Conservation (phyloP, 2,329 filamentous ascomycete species). For the Neodidymelliopsis sp. region DNA sequence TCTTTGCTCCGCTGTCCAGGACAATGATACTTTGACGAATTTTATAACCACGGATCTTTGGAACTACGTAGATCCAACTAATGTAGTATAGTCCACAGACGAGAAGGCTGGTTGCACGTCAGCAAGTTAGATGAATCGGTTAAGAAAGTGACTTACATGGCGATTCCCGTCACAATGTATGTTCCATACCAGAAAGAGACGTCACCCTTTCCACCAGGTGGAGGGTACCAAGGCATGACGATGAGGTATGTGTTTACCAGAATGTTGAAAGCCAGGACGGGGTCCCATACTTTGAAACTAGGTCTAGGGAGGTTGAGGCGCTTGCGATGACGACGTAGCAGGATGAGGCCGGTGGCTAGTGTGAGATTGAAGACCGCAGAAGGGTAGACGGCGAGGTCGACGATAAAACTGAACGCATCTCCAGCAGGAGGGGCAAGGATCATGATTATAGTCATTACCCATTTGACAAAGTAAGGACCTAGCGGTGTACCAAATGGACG, state of each 20-base stretch:
- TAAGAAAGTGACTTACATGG: conserved; percentile 60
- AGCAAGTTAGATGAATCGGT: neutral
- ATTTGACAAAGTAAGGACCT: conserved; percentile 66
- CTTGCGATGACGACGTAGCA: conserved; percentile 64
- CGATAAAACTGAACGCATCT: conserved; percentile 69
- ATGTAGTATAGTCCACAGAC: conserved; percentile 66
- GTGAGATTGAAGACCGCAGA: conserved; percentile 64
- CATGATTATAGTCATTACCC: conserved; percentile 65
- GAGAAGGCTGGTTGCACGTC: conserved; percentile 52
- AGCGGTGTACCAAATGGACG: conserved; percentile 68
- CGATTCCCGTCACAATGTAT: conserved; percentile 69
- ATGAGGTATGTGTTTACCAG: conserved; percentile 67
- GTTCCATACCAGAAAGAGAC: conserved; percentile 78
- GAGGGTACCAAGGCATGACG: conserved; percentile 75
- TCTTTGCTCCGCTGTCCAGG: conserved; percentile 58
- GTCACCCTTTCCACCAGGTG: conserved; percentile 67
- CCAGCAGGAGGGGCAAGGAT: conserved; percentile 67
- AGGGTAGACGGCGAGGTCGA: conserved; percentile 67
- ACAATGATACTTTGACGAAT: conserved; percentile 64
- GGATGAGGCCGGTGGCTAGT: conserved; percentile 64
- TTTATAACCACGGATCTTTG: conserved; percentile 60
- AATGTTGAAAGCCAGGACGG: conserved; percentile 66
- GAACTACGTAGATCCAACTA: conserved; percentile 65
- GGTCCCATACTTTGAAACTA: conserved; percentile 67
- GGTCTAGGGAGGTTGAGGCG: conserved; percentile 58